A percentile compares a stretch with the other conserved stretches of the same genome.
These are phyloP conservation scores for Alternaria sp. DNA, from an alignment of 2,329 filamentous ascomycete genomes.

Conservation along the genomic window DNA sequence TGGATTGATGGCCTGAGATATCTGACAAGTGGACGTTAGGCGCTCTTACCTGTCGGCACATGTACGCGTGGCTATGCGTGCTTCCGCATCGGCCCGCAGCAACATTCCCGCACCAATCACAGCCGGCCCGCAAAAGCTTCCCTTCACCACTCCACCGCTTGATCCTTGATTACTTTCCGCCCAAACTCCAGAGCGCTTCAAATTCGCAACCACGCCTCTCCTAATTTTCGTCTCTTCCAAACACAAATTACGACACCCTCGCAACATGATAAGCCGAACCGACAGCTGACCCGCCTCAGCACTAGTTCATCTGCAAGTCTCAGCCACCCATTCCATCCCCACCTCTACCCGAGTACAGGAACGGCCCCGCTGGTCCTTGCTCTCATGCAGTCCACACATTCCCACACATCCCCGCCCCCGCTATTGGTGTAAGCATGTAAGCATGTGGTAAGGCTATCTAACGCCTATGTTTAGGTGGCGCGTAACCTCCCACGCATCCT, in stretches of 20 bases:
- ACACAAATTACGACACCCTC: not conserved
- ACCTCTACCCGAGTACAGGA: constrained; percentile 6
- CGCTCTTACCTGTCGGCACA: constrained; percentile 3
- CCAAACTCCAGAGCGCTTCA: not conserved
- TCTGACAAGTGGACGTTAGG: not conserved
- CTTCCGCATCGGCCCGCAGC: constrained; percentile 6
- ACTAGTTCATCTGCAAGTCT: constrained; percentile 11
- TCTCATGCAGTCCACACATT: constrained; percentile 1
- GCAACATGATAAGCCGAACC: not conserved
- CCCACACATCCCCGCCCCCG: not conserved
- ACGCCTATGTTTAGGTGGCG: constrained; percentile 20
- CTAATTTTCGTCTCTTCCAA: not conserved
- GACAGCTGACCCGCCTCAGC: constrained; percentile 9
- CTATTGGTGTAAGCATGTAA: constrained; percentile 9
- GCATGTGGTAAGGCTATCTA: constrained; percentile 1
- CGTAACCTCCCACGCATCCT: constrained; percentile 14
- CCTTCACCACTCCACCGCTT: not conserved
- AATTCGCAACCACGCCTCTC: not conserved
- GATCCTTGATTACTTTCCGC: not conserved
- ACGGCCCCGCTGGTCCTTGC: constrained; percentile 2
- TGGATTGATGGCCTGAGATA: not conserved
- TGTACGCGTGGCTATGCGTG: constrained; percentile 4
- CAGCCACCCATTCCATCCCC: constrained; percentile 8
- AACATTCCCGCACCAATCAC: constrained; percentile 7
- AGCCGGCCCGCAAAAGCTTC: constrained; percentile 4